Evolutionary conservation across 2,329 filamentous ascomycete species (phyloP).

Genomic region (Sporothrix schenckii): DNA sequence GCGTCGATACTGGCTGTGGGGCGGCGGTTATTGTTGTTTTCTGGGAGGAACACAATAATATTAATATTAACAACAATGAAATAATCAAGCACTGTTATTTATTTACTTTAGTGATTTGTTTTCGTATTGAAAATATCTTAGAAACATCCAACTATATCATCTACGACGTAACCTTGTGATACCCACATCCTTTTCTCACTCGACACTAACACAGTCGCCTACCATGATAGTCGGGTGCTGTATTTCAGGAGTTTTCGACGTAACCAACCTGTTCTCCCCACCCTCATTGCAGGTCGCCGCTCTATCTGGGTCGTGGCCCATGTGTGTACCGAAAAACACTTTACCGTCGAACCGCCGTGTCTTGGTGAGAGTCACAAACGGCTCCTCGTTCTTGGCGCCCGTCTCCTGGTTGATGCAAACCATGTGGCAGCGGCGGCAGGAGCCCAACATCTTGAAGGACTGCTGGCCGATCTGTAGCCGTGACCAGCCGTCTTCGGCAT

Average conservation of each 20-base stretch:
- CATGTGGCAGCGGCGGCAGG: constrained; percentile 92
- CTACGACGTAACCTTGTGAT: not conserved
- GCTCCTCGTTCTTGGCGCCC: constrained; percentile 76
- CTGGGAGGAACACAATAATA: no score
- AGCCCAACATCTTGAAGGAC: constrained; percentile 72
- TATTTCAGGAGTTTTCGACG: constrained; percentile 38
- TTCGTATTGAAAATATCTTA: no score
- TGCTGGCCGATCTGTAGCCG: constrained; percentile 66
- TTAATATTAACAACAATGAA: no score
- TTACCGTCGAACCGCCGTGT: constrained; percentile 81
- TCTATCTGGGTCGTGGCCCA: constrained; percentile 52
- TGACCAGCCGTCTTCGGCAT: constrained; percentile 80
- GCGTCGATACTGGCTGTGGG: no score
- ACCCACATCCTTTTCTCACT: not conserved
- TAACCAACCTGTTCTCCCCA: not conserved
- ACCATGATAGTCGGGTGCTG: constrained; percentile 54
- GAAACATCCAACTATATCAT: not conserved
- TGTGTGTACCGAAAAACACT: constrained; percentile 87
- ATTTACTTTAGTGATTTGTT: no score
- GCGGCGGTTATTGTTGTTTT: no score
- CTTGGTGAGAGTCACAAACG: constrained; percentile 85
- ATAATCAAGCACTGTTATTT: no score
- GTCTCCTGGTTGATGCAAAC: constrained; percentile 89
- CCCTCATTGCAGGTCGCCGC: not conserved
- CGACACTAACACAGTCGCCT: constrained; percentile 46